Evolutionary conservation across 2,329 filamentous ascomycete species (phyloP).

Genomic region (Claviceps africana): DNA sequence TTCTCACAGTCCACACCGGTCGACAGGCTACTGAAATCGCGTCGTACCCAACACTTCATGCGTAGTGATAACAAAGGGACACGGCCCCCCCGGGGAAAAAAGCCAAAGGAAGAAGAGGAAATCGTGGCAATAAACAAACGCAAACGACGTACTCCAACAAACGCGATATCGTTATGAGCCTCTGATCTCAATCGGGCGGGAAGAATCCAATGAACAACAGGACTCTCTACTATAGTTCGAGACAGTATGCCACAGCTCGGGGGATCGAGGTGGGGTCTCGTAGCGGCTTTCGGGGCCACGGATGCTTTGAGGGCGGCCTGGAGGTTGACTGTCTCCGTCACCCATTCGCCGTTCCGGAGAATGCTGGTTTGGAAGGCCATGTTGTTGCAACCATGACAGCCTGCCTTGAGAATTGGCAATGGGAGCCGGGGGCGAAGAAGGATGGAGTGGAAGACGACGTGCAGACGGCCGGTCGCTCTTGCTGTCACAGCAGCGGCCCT

Average conservation of each 20-base stretch:
- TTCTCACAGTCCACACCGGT: background rate
- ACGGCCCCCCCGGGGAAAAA: background rate
- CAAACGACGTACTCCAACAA: conserved; percentile 55
- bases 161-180: conserved; percentile 66
- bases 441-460: background rate
- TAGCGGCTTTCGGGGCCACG: conserved; percentile 16
- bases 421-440: background rate
- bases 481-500: background rate
- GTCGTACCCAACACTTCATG: background rate
- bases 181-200: conserved; percentile 63
- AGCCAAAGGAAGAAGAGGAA: background rate
- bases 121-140: background rate
- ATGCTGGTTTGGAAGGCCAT: conserved; percentile 41
- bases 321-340: conserved; percentile 36
- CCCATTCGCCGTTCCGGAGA: conserved; percentile 41
- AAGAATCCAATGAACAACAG: conserved; percentile 61
- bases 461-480: background rate
- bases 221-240: conserved; percentile 62
- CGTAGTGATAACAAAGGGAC: background rate
- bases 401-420: background rate
- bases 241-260: conserved; percentile 61
- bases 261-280: conserved; percentile 21
- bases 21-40: background rate
- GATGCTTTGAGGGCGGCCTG: conserved; percentile 27
- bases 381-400: conserved; percentile 9